A percentile compares a stretch with the other conserved stretches of the same genome.
Evolutionary conservation across 257 asterid genomes (phyloP).

Genomic region (Salvia miltiorrhiza): DNA sequence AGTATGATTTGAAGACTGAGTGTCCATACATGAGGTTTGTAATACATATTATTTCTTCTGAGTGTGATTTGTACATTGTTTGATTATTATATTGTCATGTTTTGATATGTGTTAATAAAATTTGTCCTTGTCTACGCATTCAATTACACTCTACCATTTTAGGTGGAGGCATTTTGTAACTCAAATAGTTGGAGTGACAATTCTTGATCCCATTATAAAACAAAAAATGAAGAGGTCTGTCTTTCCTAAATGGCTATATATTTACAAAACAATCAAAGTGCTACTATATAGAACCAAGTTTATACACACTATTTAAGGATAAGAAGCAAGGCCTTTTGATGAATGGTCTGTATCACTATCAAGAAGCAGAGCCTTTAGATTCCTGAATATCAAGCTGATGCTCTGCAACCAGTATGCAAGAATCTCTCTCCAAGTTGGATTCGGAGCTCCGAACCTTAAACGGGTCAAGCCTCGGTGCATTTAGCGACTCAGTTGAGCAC

Average conservation of each 20-base stretch:
- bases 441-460: constrained; percentile 31
- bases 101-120: constrained; percentile 12
- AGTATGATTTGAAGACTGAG: not conserved
- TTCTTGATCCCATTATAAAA: not conserved
- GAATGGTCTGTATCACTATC: constrained; percentile 23
- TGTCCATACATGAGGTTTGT: constrained; percentile 2
- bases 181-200: not conserved
- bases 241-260: not conserved
- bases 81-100: constrained; percentile 4
- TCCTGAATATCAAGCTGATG: constrained; percentile 78
- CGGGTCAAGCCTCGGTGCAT: constrained; percentile 42
- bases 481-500: constrained; percentile 67
- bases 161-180: not conserved
- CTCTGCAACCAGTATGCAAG: constrained; percentile 83
- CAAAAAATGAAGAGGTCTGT: not conserved
- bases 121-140: not conserved
- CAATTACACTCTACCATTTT: not conserved
- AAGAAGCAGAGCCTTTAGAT: constrained; percentile 63
- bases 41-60: not conserved
- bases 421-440: constrained; percentile 68
- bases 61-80: constrained; percentile 1
- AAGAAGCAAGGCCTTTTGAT: not conserved
- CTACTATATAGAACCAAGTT: not conserved
- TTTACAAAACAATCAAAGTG: constrained; percentile 6
- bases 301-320: not conserved